phyloP scores from a whole-genome alignment of 2,329 filamentous ascomycete species.

The Samsoniella hepiali region DNA sequence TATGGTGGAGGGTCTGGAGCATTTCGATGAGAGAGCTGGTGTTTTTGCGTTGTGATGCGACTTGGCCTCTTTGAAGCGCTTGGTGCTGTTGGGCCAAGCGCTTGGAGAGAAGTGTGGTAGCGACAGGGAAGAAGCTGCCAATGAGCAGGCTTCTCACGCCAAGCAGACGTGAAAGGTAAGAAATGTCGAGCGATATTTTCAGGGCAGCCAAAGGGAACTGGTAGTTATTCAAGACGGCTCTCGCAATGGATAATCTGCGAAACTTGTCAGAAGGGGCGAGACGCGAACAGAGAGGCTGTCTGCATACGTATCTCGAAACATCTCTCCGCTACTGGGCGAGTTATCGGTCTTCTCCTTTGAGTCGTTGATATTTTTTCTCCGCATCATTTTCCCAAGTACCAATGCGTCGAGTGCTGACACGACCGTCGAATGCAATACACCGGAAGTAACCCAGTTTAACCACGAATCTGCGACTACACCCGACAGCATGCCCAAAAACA shows the following conservation, averaged over 20 bases:
- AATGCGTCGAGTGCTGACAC: not conserved
- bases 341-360: not conserved
- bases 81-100: not conserved
- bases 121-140: not conserved
- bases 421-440: not conserved
- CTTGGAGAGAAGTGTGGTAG: not conserved
- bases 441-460: constrained; percentile 8
- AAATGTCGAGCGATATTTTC: not conserved
- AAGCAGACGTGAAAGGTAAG: not conserved
- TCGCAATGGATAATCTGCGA: not conserved
- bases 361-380: not conserved
- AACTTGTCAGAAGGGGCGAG: not conserved
- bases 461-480: not conserved
- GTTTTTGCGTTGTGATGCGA: not conserved
- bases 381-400: constrained; percentile 14
- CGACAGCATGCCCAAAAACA: not conserved
- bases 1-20: constrained; percentile 14
- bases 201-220: not conserved
- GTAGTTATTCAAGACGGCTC: not conserved
- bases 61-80: not conserved
- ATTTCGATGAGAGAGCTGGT: not conserved
- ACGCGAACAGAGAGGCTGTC: not conserved
- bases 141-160: not conserved
- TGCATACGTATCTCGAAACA: constrained; percentile 5
- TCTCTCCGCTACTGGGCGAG: not conserved